These are phyloP conservation scores for Lipomyces starkeyi DNA, from an alignment of 805 yeast species.

Conservation along the genomic window DNA sequence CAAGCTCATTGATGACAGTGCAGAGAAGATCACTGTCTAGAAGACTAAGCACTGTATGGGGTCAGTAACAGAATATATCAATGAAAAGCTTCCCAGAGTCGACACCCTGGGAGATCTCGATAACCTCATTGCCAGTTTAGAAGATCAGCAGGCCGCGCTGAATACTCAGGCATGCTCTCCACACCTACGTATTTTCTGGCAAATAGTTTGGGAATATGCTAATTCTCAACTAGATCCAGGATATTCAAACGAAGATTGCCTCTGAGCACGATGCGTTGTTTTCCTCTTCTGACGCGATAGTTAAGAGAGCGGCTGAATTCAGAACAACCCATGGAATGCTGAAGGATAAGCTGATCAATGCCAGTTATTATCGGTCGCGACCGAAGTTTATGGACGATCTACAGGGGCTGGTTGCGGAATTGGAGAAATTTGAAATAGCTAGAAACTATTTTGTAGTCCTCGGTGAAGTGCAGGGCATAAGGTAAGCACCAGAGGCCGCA, in stretches of 20 bases:
- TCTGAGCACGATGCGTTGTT: conserved; percentile 19
- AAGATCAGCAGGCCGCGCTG: conserved; percentile 25
- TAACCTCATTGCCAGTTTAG: conserved; percentile 25
- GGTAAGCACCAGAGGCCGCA: conserved; percentile 12
- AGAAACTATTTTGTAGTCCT: conserved; percentile 16
- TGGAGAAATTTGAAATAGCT: conserved; percentile 27
- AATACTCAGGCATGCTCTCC: conserved; percentile 13
- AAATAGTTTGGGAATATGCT: not conserved
- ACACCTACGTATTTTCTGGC: not conserved
- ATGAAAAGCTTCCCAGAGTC: conserved; percentile 21
- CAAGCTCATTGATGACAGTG: not conserved
- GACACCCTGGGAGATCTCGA: conserved; percentile 27
- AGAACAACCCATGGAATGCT: conserved; percentile 11
- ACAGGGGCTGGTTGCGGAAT: conserved; percentile 11
- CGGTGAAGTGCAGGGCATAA: conserved; percentile 13
- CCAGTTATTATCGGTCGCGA: conserved; percentile 8
- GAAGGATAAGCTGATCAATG: conserved; percentile 13
- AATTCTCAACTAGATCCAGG: conserved; percentile 22
- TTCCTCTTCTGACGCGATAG: conserved; percentile 13
- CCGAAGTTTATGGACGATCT: conserved; percentile 22
- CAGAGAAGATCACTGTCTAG: not conserved
- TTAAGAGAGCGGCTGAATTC: conserved; percentile 6
- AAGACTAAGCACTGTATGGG: conserved; percentile 15
- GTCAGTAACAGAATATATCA: conserved; percentile 28
- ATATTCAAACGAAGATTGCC: conserved; percentile 10